Base-by-base conservation (phyloP, 768 basidiomycete genomes). In the Podaxis rugospora region DNA sequence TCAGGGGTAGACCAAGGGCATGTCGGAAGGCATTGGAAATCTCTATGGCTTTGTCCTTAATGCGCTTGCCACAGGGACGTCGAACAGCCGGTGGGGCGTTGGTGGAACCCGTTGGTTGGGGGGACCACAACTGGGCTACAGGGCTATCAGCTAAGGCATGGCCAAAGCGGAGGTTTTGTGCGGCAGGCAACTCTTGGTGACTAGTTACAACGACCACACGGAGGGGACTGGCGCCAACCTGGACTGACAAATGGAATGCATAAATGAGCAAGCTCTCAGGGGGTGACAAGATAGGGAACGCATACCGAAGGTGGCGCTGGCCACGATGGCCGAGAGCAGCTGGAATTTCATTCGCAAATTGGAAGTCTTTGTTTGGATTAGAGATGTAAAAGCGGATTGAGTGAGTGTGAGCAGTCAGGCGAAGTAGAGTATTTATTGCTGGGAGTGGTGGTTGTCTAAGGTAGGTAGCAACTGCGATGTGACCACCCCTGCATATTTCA, bases 21-120 rank as follows among this genome's bases (percentile, higher is more conserved):
- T 82, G 72, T 47, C 83, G 76, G 76, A 90, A 78, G 27, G 76
- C 65, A 64, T 87, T 85, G 54, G 83, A 80, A 42, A 86, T 61
- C 61, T 78, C 73, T 57, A 83, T 65, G 27, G 80, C 78, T 67
- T 86, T 87, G 67, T 78, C 66, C 36, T 68, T 65, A 66, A 73
- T 57, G 11, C 59, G 64, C 53, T 63, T 55, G 21, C 62, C 42
- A 32, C 61, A 66, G 35, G 68, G 65, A 21, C 65, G 62, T 5
- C 59, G 62, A 25, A 51, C 57, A 53, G 60, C 63, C 6, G 65
- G 65, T 32, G 57, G 66, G 35, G 60, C 60, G 40, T 52, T 42
- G n/a, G 47, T 32, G 42, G 46, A 32, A 49, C 16, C 44, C 25
- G 25, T 21, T 21, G 23, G 36, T 40, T 51, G 42, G 23, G 39